phyloP scores from a whole-genome alignment of 495 filamentous ascomycete genomes.

The Penicillium roqueforti region DNA sequence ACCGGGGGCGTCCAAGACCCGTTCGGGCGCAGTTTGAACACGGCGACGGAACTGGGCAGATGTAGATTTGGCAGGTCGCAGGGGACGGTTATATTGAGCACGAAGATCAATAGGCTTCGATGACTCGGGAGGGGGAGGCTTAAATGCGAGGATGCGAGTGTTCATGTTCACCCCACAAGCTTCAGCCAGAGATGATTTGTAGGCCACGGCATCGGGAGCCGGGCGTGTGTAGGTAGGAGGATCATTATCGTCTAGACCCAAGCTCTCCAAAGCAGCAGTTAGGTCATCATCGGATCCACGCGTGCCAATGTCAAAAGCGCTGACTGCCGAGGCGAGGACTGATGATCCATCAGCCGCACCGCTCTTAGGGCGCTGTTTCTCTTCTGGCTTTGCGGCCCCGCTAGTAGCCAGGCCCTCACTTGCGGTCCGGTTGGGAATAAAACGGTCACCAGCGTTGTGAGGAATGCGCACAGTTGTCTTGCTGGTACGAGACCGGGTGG shows the following conservation, averaged over 20 bases:
- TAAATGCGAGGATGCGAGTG: slow-evolving; percentile 96
- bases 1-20: slow-evolving; percentile 94
- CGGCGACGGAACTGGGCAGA: slow-evolving; percentile 84
- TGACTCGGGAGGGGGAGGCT: slow-evolving; percentile 93
- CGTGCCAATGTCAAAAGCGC: slow-evolving; percentile 60
- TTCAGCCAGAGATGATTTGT: slow-evolving; percentile 84
- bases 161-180: slow-evolving; percentile 91
- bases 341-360: slow-evolving; percentile 64
- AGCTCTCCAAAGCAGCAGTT: slow-evolving; percentile 69
- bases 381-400: slow-evolving; percentile 75
- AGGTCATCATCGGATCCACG: slow-evolving; percentile 69
- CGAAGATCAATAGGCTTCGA: slow-evolving; percentile 97
- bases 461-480: slow-evolving; percentile 71
- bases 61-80: slow-evolving; percentile 68
- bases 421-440: slow-evolving; percentile 88
- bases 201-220: slow-evolving; percentile 81
- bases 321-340: slow-evolving; percentile 64
- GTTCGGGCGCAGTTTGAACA: slow-evolving; percentile 90
- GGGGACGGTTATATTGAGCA: slow-evolving; percentile 94
- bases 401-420: slow-evolving; percentile 82
- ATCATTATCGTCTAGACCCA: slow-evolving; percentile 66
- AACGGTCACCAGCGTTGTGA: slow-evolving; percentile 80
- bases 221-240: slow-evolving; percentile 62
- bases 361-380: slow-evolving; percentile 65
- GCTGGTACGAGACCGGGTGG: slow-evolving; percentile 57